phyloP scores from a whole-genome alignment of 108 stramenopile genomes.

The Stephanodiscus triporus region DNA sequence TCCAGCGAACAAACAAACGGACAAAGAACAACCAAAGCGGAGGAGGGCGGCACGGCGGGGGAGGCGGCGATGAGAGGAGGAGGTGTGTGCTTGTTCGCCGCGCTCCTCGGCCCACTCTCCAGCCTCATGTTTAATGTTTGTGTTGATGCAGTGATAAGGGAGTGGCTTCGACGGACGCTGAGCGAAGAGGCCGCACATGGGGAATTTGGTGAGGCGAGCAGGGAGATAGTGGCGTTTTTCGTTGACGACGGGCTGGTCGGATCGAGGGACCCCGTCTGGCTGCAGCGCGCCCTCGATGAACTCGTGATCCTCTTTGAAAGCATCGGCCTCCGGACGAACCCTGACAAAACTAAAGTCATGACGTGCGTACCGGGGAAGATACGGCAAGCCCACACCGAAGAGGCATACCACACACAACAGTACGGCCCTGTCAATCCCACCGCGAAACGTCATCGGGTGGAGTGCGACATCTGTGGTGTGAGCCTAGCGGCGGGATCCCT shows the following conservation, averaged over 20 bases:
- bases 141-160: constrained; percentile 17
- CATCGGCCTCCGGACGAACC: constrained; percentile 15
- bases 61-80: too few species aligned
- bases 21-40: too few species aligned
- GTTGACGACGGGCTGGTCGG: constrained; percentile 20
- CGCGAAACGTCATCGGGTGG: too few species aligned
- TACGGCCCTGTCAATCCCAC: too few species aligned
- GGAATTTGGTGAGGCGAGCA: background rate
- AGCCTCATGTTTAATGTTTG: constrained; percentile 25
- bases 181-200: background rate
- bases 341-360: constrained; percentile 25
- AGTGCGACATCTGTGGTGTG: too few species aligned
- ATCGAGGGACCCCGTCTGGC: background rate
- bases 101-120: constrained; percentile 14
- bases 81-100: too few species aligned
- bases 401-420: too few species aligned
- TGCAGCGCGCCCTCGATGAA: constrained; percentile 3
- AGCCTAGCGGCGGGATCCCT: too few species aligned
- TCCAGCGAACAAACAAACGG: too few species aligned
- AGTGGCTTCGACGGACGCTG: constrained; percentile 4
- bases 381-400: too few species aligned
- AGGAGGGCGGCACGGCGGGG: too few species aligned
- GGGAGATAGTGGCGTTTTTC: constrained; percentile 10
- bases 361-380: background rate
- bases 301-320: background rate